Conservation (phyloP, 768 basidiomycete species). For the Favolaschia claudopus region DNA sequence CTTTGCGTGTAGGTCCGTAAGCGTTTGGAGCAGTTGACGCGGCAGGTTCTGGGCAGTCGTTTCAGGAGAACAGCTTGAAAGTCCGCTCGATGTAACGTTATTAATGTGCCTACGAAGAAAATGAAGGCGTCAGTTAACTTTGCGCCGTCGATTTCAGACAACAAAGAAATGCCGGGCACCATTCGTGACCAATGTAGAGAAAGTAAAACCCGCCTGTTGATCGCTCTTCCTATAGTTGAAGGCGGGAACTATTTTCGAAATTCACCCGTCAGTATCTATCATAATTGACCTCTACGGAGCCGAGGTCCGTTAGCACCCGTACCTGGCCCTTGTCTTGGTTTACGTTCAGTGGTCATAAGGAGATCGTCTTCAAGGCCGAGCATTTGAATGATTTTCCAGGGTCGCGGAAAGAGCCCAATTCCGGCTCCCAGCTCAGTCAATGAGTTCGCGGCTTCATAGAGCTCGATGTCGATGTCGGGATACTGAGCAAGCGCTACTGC, state of each 20-base stretch:
- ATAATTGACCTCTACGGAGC: too few species aligned
- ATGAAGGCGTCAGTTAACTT: constrained; percentile 1
- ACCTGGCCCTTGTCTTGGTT: constrained; percentile 52
- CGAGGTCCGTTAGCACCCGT: too few species aligned
- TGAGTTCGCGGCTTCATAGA: constrained; percentile 60
- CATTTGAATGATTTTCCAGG: constrained; percentile 56
- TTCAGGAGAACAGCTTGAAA: constrained; percentile 67
- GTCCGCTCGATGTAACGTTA: constrained; percentile 70
- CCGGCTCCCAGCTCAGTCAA: constrained; percentile 69
- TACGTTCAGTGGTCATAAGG: constrained; percentile 45
- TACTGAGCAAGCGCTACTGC: constrained; percentile 57
- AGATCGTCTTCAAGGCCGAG: constrained; percentile 57
- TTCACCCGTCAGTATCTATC: too few species aligned
- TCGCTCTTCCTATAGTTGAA: constrained; percentile 71
- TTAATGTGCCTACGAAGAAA: constrained; percentile 61
- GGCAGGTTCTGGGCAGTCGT: constrained; percentile 53
- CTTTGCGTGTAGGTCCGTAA: constrained; percentile 62
- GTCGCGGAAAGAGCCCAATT: constrained; percentile 60
- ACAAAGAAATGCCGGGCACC: constrained; percentile 45
- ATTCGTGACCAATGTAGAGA: constrained; percentile 62
- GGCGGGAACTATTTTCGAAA: constrained; percentile 57
- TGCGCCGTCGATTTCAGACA: constrained; percentile 1
- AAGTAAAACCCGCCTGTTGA: constrained; percentile 57
- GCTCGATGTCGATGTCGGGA: constrained; percentile 61
- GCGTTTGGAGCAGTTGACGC: constrained; percentile 62